Conservation (phyloP, 2,329 filamentous ascomycete genomes). For the Hymenoscyphus fructigenus region DNA sequence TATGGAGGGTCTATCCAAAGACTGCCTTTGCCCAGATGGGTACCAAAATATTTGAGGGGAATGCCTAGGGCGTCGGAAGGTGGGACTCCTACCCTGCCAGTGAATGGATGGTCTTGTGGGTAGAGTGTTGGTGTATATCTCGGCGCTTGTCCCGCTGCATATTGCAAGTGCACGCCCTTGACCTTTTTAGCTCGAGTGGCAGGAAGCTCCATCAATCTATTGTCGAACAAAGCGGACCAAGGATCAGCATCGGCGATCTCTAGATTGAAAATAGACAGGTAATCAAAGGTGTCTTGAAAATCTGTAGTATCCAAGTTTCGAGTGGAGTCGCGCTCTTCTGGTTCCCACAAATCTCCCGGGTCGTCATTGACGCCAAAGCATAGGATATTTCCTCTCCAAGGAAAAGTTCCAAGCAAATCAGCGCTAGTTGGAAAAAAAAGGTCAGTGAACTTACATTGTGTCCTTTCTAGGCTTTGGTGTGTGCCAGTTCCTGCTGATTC, state of each 20-base stretch:
- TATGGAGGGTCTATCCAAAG: not conserved
- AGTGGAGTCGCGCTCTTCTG: not conserved
- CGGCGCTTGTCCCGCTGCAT: not conserved
- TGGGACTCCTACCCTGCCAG: not conserved
- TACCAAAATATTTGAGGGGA: not conserved
- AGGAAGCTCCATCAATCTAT: not conserved
- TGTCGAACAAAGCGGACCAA: not conserved
- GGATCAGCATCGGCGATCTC: not conserved
- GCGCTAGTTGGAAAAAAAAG: too few species aligned
- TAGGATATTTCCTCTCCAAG: not conserved
- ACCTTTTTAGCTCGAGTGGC: not conserved
- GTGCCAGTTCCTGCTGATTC: not conserved
- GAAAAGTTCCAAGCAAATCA: not conserved
- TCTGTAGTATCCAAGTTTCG: not conserved
- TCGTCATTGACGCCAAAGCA: not conserved
- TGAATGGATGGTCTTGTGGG: constrained; percentile 49
- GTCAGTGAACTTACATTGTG: too few species aligned
- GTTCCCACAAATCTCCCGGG: not conserved
- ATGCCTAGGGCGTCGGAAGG: not conserved
- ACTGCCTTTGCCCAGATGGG: not conserved
- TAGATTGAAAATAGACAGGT: not conserved
- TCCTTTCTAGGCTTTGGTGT: not conserved
- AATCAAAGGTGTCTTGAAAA: not conserved
- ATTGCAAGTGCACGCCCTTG: not conserved
- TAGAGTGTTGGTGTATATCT: not conserved